A percentile compares a stretch with the other conserved stretches of the same genome.
Conservation (phyloP, 139 green algal genomes). For the Micractinium conductrix region DNA sequence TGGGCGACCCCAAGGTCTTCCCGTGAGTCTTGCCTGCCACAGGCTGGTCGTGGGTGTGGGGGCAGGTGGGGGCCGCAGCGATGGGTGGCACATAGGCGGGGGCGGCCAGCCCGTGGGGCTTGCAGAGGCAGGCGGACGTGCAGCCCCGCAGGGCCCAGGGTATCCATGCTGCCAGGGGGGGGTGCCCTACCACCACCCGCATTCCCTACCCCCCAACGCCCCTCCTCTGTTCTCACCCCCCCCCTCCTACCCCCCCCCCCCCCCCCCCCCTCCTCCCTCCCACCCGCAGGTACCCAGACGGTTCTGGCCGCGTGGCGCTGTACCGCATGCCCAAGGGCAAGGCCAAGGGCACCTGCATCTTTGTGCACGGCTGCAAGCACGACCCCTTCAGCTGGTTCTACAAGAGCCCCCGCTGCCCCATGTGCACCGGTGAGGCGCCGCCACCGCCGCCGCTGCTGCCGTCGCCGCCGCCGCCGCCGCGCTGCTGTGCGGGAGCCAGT, state of each 20-base stretch:
- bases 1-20: background rate
- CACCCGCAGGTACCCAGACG: constrained; percentile 6
- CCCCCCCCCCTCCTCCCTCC: background rate
- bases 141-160: too few species aligned
- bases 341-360: constrained; percentile 13
- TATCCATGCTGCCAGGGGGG: too few species aligned
- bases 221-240: background rate
- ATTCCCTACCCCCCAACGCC: too few species aligned
- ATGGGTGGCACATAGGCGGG: too few species aligned
- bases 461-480: background rate
- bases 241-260: background rate
- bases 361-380: constrained; percentile 14
- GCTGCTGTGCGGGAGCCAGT: too few species aligned
- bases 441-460: background rate
- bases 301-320: constrained; percentile 3
- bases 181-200: too few species aligned
- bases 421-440: background rate
- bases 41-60: too few species aligned
- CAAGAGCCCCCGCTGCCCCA: constrained; percentile 2
- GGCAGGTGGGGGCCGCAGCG: too few species aligned
- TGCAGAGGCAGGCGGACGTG: too few species aligned
- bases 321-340: constrained; percentile 18
- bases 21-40: too few species aligned
- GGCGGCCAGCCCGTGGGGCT: too few species aligned
- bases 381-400: constrained; percentile 20